Evolutionary conservation across 1,284 basidiomycete species (phyloP).

Genomic region (Ustilago lituana): DNA sequence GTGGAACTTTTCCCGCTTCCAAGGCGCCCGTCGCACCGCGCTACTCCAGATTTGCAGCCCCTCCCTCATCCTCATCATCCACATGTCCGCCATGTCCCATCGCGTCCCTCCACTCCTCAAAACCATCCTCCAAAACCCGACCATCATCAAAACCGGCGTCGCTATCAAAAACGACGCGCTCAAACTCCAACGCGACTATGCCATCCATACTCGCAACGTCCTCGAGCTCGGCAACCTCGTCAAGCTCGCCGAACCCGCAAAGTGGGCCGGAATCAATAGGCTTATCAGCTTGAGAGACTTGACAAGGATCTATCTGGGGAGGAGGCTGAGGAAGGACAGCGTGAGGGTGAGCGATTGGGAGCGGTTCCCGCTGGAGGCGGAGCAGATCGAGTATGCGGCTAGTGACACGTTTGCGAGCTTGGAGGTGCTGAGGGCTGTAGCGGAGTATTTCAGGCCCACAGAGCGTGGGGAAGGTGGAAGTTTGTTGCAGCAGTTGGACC

Average conservation of each 20-base stretch:
- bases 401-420: slow-evolving; percentile 55
- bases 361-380: slow-evolving; percentile 16
- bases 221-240: slow-evolving; percentile 52
- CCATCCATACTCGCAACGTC: slow-evolving; percentile 29
- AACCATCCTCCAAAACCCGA: slow-evolving; percentile 37
- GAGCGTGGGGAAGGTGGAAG: not conserved
- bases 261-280: slow-evolving; percentile 20
- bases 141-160: slow-evolving; percentile 55
- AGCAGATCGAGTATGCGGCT: slow-evolving; percentile 59
- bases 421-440: slow-evolving; percentile 46
- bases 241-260: slow-evolving; percentile 34
- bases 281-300: slow-evolving; percentile 57
- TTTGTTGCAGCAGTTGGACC: slow-evolving; percentile 15
- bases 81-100: slow-evolving; percentile 44
- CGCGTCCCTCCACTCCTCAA: slow-evolving; percentile 23
- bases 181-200: slow-evolving; percentile 58
- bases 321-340: slow-evolving; percentile 45
- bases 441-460: slow-evolving; percentile 15
- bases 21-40: slow-evolving; percentile 28
- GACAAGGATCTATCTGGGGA: slow-evolving; percentile 46
- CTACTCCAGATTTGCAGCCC: slow-evolving; percentile 50
- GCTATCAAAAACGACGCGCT: slow-evolving; percentile 50
- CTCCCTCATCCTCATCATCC: slow-evolving; percentile 44
- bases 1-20: slow-evolving; percentile 39
- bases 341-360: slow-evolving; percentile 53